Base-by-base conservation (phyloP, 257 asterid genomes). In the Osmanthus fragrans region DNA sequence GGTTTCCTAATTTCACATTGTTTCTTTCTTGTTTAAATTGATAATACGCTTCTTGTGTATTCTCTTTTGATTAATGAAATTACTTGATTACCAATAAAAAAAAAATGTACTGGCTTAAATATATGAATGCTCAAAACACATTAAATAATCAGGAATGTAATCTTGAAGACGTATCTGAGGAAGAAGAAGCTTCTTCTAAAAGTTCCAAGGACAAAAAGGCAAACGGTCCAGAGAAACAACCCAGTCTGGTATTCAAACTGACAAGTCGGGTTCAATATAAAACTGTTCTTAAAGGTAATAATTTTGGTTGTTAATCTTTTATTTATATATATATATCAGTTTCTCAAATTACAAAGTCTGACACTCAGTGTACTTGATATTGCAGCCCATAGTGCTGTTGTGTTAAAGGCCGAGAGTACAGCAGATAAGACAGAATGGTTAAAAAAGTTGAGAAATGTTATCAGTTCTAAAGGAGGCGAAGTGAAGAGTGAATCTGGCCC, bases 151-250 rank as follows among this genome's bases (percentile, higher is more conserved):
- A 95, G 99, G 99, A 95, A 73, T 95, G 99, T 88, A 90, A 91
- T 82, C 90, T 95, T 81, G 99, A 95, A 84, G 99, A 95, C 79
- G 86, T 89, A 75, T 33, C 92, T 67, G 97, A 92, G 56, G 98
- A 91, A 18, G 99, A 95, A 25, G 99, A 90, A 84, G 80, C 92
- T 81, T 92, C 99, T 60, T 69, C 92, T 77, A 95, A 93, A 85
- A 92, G 96, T 83, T 94, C 96, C 72, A 94, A 92, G 91, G 97
- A 91, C 80, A 95, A 92, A 87, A 95, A 95, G 75, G 95, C 96
- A 72, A 95, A 90, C 77, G 96, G 89, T 65, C 92, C 99, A 19
- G 99, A 94, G 56, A 95, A 95, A 88, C 39, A 81, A 79, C 96
- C 96, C 72, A 91, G 88, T 87, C 97, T 95, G 79, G 77, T 84